A percentile compares a stretch with the other conserved stretches of the same genome.
Conservation (phyloP, 805 yeast genomes). For the Sugiyamaella smithiae region DNA sequence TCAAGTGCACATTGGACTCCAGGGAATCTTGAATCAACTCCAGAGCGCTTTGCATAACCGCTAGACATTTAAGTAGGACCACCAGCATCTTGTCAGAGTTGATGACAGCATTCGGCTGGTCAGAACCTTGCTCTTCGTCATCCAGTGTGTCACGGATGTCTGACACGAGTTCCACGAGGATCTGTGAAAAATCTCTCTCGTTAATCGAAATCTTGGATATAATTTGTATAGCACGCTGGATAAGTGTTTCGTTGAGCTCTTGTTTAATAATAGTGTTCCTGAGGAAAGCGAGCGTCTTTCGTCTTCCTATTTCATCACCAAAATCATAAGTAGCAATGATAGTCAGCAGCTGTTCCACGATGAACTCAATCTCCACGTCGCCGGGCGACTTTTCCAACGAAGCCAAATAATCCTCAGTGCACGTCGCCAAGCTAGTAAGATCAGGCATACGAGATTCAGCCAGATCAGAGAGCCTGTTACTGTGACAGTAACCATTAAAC, state of each 20-base stretch:
- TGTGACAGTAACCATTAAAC: slow-evolving; percentile 58
- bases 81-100: slow-evolving; percentile 22
- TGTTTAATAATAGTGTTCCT: slow-evolving; percentile 49
- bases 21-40: slow-evolving; percentile 65
- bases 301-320: slow-evolving; percentile 86
- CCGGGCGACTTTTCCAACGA: slow-evolving; percentile 28
- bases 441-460: slow-evolving; percentile 77
- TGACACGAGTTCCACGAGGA: slow-evolving; percentile 80
- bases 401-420: slow-evolving; percentile 54
- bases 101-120: slow-evolving; percentile 11
- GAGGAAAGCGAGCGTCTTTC: slow-evolving; percentile 62
- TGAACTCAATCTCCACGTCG: slow-evolving; percentile 64
- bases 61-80: slow-evolving; percentile 53
- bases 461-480: slow-evolving; percentile 42
- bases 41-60: slow-evolving; percentile 65
- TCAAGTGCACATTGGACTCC: slow-evolving; percentile 60
- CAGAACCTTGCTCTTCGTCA: slow-evolving; percentile 37
- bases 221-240: slow-evolving; percentile 58
- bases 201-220: slow-evolving; percentile 67
- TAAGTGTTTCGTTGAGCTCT: slow-evolving; percentile 51
- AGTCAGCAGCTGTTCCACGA: slow-evolving; percentile 67
- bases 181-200: slow-evolving; percentile 80
- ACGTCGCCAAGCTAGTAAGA: slow-evolving; percentile 63
- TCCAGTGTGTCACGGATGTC: slow-evolving; percentile 70
- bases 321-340: slow-evolving; percentile 74